phyloP scores from a whole-genome alignment of 192 early-diverging fungal genomes.

The Coemansia sp. region DNA sequence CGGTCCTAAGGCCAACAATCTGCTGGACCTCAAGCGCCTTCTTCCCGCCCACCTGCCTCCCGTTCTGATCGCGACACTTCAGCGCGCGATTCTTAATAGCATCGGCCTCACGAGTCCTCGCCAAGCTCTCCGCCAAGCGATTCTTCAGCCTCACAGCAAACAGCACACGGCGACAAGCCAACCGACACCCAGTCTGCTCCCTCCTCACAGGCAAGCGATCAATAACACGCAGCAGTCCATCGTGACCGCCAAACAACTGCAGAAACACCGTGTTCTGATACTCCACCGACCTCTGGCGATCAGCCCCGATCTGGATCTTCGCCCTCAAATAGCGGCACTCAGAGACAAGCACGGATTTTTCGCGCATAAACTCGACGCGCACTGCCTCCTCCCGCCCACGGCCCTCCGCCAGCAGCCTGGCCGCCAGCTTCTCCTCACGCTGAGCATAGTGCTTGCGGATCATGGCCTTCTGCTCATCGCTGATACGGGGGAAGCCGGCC shows the following conservation, averaged over 20 bases:
- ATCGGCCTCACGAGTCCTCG: neutral
- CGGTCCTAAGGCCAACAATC: conserved; percentile 15
- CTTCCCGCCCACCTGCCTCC: no score
- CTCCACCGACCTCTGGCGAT: conserved; percentile 12
- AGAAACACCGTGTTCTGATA: conserved; percentile 27
- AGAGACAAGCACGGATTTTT: neutral
- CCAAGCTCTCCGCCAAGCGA: conserved; percentile 8
- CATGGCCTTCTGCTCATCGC: conserved; percentile 27
- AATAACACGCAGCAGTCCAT: conserved; percentile 22
- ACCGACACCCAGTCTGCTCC: neutral
- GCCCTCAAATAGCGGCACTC: conserved; percentile 33
- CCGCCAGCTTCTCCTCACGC: conserved; percentile 10
- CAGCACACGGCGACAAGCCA: conserved; percentile 30
- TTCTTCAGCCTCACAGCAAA: conserved; percentile 30
- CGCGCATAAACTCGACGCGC: neutral
- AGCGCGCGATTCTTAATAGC: conserved; percentile 29
- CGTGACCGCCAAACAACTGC: conserved; percentile 32
- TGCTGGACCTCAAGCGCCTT: conserved; percentile 27
- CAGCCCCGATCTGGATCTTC: conserved; percentile 17
- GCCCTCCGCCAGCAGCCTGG: neutral
- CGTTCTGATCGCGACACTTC: neutral
- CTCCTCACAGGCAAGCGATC: conserved; percentile 10
- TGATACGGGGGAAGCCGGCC: conserved; percentile 19
- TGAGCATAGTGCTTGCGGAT: conserved; percentile 20
- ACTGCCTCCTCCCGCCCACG: neutral